Conservation (phyloP, 176 grass and related monocot species). For the Carex cristatella region DNA sequence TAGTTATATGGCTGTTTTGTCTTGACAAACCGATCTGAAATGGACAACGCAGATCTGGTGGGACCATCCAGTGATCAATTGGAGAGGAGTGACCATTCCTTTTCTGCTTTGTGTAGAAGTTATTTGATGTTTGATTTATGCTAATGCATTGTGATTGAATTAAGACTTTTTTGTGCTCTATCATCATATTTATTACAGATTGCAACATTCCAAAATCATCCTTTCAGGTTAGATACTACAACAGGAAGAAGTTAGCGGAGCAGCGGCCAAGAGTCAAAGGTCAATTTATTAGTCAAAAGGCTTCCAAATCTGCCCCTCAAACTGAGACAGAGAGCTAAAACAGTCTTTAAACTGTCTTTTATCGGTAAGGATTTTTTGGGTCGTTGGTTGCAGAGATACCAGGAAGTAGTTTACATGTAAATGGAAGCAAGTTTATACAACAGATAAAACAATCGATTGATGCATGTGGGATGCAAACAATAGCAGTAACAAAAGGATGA, state of each 20-base stretch:
- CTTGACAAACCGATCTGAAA: neutral
- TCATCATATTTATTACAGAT: neutral
- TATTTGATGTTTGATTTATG: neutral
- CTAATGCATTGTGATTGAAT: neutral
- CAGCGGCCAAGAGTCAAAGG: slow-evolving; percentile 87
- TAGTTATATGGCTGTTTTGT: neutral
- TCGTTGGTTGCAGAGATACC: neutral
- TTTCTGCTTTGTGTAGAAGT: neutral
- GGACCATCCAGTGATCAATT: neutral
- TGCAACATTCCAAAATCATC: neutral
- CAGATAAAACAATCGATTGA: neutral
- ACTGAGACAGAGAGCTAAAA: slow-evolving; percentile 44
- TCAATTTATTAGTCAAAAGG: slow-evolving; percentile 86
- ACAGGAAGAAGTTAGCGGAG: slow-evolving; percentile 88
- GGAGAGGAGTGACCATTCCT: neutral
- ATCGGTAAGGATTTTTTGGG: neutral
- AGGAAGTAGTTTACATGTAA: neutral
- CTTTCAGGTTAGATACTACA: slow-evolving; percentile 85
- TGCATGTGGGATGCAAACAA: neutral
- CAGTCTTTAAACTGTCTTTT: slow-evolving; percentile 19
- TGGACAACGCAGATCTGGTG: neutral
- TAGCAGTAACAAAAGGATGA: neutral
- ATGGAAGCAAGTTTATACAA: neutral
- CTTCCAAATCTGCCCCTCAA: slow-evolving; percentile 28
- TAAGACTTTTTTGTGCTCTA: neutral